Conservation (phyloP, 257 asterid species). For the Solanum neorickii region DNA sequence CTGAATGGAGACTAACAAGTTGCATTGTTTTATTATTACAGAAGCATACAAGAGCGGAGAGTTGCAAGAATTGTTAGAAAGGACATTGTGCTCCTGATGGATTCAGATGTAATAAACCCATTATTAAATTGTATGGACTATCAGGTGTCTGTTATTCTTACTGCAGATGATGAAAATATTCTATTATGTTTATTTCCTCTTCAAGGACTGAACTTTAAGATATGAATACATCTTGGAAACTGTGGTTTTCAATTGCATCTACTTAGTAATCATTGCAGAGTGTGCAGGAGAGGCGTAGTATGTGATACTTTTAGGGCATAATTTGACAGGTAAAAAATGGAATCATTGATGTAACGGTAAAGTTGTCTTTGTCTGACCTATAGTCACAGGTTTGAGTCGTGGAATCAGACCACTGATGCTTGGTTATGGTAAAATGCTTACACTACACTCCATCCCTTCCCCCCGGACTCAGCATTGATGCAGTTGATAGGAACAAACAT, state of each 20-base stretch:
- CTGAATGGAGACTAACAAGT: conserved; percentile 1
- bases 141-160: background rate
- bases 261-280: background rate
- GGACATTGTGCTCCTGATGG: conserved; percentile 42
- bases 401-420: background rate
- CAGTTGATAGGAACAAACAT: background rate
- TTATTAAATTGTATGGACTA: background rate
- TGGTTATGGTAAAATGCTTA: background rate
- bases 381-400: background rate
- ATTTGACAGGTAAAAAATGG: background rate
- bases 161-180: background rate
- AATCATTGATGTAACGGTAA: background rate
- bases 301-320: background rate
- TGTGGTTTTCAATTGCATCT: background rate
- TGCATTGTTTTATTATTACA: conserved; percentile 19
- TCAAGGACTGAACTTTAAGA: background rate
- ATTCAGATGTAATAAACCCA: background rate
- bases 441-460: background rate
- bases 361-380: background rate
- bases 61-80: conserved; percentile 58
- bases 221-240: background rate
- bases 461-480: background rate
- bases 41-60: conserved; percentile 73
- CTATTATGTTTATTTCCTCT: background rate
- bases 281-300: background rate